Evolutionary conservation across 2,329 filamentous ascomycete species (phyloP).

Genomic region (Sporothrix luriei): DNA sequence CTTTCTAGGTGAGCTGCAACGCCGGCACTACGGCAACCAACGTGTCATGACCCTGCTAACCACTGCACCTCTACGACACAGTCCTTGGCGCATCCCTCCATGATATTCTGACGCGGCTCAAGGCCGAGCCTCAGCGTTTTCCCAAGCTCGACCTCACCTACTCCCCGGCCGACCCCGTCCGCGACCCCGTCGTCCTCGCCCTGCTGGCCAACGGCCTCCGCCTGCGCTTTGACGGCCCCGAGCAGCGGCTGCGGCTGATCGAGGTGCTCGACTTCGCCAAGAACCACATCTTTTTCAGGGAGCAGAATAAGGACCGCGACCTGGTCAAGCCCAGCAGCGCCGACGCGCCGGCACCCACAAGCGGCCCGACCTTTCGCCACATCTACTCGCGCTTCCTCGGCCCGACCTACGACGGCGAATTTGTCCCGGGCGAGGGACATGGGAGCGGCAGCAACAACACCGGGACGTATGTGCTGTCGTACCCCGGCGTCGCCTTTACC

Average conservation of each 20-base stretch:
- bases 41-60: constrained; percentile 27
- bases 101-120: constrained; percentile 82
- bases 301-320: constrained; percentile 65
- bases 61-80: constrained; percentile 45
- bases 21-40: not conserved
- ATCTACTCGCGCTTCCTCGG: constrained; percentile 94
- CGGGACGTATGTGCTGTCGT: constrained; percentile 88
- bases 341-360: constrained; percentile 31
- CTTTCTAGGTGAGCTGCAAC: constrained; percentile 51
- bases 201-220: constrained; percentile 86
- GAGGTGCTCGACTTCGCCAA: constrained; percentile 90
- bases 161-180: constrained; percentile 72
- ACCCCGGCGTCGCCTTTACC: constrained; percentile 90
- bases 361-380: constrained; percentile 78
- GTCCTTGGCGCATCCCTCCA: constrained; percentile 89
- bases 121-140: constrained; percentile 81
- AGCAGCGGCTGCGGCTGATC: constrained; percentile 87
- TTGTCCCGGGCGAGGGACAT: constrained; percentile 58
- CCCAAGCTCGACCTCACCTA: constrained; percentile 82
- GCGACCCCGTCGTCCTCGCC: constrained; percentile 71
- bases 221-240: constrained; percentile 88
- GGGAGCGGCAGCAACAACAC: constrained; percentile 50
- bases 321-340: constrained; percentile 64
- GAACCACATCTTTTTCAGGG: constrained; percentile 79
- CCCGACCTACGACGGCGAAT: constrained; percentile 92